Evolutionary conservation across 805 yeast genomes (phyloP).

Genomic region (Cyberlindnera maclurae): DNA sequence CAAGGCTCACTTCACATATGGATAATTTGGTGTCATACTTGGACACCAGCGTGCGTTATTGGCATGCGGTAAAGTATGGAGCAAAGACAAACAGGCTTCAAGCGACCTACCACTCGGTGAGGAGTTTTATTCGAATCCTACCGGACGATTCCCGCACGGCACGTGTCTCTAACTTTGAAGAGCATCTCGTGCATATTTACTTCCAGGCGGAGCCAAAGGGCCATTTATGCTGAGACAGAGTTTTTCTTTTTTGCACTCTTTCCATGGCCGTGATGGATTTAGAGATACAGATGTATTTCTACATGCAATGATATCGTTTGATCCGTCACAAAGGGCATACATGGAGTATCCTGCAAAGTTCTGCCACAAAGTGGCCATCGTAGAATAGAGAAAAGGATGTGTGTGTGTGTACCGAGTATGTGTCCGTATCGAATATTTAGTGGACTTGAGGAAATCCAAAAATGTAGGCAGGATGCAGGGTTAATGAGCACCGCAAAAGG

Average conservation of each 20-base stretch:
- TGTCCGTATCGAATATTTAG: too few relatives aligned
- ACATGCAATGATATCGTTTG: constrained; percentile 2
- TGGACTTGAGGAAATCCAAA: too few relatives aligned
- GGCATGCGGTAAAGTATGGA: constrained; percentile 8
- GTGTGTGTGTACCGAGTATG: too few relatives aligned
- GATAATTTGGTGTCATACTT: constrained; percentile 14
- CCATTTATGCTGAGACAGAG: constrained; percentile 30
- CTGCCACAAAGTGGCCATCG: too few relatives aligned
- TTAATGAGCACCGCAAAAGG: too few relatives aligned
- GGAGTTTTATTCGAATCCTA: constrained; percentile 16
- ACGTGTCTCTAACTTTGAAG: constrained; percentile 8
- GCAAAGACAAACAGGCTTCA: constrained; percentile 17
- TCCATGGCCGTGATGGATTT: constrained; percentile 29
- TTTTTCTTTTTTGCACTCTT: constrained; percentile 29
- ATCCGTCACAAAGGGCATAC: constrained; percentile 11
- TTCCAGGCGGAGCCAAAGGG: constrained; percentile 29
- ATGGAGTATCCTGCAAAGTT: constrained; percentile 25
- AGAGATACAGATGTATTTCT: constrained; percentile 18
- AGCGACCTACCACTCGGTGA: constrained; percentile 20
- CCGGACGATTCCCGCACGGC: constrained; percentile 15
- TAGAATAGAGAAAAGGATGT: too few relatives aligned
- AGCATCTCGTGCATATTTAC: constrained; percentile 24
- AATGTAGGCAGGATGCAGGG: too few relatives aligned
- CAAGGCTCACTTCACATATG: constrained; percentile 10
- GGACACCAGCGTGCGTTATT: too few relatives aligned